These are phyloP conservation scores for Coemansia sp. DNA, from an alignment of 192 early-diverging fungal species.

Conservation along the genomic window DNA sequence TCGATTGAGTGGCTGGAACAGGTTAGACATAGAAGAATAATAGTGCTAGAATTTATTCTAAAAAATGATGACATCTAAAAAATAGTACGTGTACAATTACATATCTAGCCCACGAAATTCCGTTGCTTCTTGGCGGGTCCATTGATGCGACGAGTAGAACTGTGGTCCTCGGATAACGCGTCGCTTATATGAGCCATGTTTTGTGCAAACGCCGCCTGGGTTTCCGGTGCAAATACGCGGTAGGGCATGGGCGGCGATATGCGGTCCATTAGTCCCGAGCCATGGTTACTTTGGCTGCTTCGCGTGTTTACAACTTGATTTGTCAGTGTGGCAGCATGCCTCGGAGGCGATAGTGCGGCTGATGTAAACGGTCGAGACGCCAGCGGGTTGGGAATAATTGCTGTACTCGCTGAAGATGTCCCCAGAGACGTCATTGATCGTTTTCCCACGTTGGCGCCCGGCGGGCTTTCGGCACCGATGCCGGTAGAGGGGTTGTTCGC, in stretches of 20 bases:
- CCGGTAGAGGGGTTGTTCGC: neutral
- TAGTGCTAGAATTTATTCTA: too few species aligned
- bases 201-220: conserved; percentile 28
- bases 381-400: neutral
- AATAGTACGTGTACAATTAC: too few species aligned
- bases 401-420: neutral
- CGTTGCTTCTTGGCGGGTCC: neutral
- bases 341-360: conserved; percentile 9
- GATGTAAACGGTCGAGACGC: conserved; percentile 16
- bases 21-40: neutral
- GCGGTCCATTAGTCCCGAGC: neutral
- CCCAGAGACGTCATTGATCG: conserved; percentile 12
- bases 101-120: neutral
- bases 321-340: neutral
- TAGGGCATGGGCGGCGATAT: conserved; percentile 48
- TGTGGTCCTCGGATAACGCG: conserved; percentile 7
- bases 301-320: neutral
- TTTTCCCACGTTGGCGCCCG: neutral
- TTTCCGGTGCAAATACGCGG: conserved; percentile 46
- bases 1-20: neutral
- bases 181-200: conserved; percentile 27
- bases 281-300: neutral
- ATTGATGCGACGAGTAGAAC: neutral
- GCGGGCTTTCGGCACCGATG: neutral
- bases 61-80: too few species aligned